A percentile compares a stretch with the other conserved stretches of the same genome.
phyloP scores from a whole-genome alignment of 2,329 filamentous ascomycete genomes.

The Xylaria polymorpha region DNA sequence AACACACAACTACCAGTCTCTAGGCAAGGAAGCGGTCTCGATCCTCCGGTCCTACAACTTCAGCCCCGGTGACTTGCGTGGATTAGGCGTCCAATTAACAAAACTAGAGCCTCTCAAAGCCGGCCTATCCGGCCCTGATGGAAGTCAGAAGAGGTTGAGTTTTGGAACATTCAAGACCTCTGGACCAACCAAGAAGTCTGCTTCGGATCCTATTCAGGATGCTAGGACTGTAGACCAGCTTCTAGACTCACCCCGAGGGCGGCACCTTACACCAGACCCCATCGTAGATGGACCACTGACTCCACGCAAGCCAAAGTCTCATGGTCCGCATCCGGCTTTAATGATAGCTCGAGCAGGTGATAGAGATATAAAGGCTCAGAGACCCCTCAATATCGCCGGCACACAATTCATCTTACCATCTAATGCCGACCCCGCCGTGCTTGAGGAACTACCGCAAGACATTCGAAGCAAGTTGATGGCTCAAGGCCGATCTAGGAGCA shows the following conservation, averaged over 20 bases:
- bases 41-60: constrained; percentile 85
- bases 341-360: constrained; percentile 62
- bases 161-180: constrained; percentile 70
- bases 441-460: constrained; percentile 85
- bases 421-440: constrained; percentile 82
- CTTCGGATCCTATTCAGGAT: constrained; percentile 62
- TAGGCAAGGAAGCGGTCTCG: constrained; percentile 86
- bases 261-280: constrained; percentile 58
- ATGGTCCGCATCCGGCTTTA: constrained; percentile 62
- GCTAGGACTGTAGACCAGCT: constrained; percentile 52
- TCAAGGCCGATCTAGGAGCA: constrained; percentile 57
- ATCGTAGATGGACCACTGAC: constrained; percentile 67
- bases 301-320: constrained; percentile 61
- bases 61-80: constrained; percentile 90
- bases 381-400: constrained; percentile 80
- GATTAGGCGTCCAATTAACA: constrained; percentile 91
- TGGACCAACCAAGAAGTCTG: constrained; percentile 53
- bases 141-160: constrained; percentile 81
- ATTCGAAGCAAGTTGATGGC: constrained; percentile 81
- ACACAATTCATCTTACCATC: constrained; percentile 93
- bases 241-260: constrained; percentile 47
- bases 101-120: constrained; percentile 84
- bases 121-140: constrained; percentile 66
- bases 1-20: constrained; percentile 76
- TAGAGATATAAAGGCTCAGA: constrained; percentile 67